These are phyloP conservation scores for Jasminum sambac DNA, from an alignment of 257 asterid species.

Conservation along the genomic window DNA sequence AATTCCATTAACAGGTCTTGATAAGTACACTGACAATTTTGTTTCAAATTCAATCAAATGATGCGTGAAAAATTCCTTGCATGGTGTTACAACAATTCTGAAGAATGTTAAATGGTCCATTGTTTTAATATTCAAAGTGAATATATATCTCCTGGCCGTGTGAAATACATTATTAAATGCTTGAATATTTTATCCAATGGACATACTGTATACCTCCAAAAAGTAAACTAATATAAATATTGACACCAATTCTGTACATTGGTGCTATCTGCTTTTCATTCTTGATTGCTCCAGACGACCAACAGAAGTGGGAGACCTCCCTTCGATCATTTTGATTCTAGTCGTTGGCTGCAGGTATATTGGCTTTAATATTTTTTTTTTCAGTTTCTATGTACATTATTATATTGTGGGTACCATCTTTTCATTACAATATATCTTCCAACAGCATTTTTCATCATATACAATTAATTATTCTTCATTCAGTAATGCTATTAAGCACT, in stretches of 20 bases:
- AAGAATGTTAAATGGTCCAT: slow-evolving; percentile 10
- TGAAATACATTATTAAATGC: slow-evolving; percentile 18
- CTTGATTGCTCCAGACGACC: slow-evolving; percentile 56
- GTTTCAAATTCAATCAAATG: slow-evolving; percentile 9
- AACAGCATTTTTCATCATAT: slow-evolving; percentile 12
- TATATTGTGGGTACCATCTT: slow-evolving; percentile 18
- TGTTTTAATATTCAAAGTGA: background rate
- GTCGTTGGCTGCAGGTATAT: slow-evolving; percentile 88
- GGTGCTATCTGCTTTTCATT: slow-evolving; percentile 25
- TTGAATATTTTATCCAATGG: slow-evolving; percentile 7
- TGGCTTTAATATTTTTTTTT: slow-evolving; percentile 21
- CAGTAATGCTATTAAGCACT: no score
- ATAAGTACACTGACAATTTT: background rate
- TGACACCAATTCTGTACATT: slow-evolving; percentile 16
- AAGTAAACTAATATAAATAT: background rate
- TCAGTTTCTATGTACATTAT: slow-evolving; percentile 11
- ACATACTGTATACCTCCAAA: background rate
- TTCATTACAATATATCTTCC: slow-evolving; percentile 11
- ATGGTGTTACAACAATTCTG: slow-evolving; percentile 10
- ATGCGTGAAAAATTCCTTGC: slow-evolving; percentile 8
- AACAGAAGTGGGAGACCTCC: slow-evolving; percentile 88
- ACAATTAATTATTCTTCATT: background rate
- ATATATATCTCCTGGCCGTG: background rate
- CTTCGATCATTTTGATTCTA: slow-evolving; percentile 78
- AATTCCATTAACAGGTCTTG: slow-evolving; percentile 10